Evolutionary conservation across 768 basidiomycete genomes (phyloP).

Genomic region (Cyclocybe cylindracea): DNA sequence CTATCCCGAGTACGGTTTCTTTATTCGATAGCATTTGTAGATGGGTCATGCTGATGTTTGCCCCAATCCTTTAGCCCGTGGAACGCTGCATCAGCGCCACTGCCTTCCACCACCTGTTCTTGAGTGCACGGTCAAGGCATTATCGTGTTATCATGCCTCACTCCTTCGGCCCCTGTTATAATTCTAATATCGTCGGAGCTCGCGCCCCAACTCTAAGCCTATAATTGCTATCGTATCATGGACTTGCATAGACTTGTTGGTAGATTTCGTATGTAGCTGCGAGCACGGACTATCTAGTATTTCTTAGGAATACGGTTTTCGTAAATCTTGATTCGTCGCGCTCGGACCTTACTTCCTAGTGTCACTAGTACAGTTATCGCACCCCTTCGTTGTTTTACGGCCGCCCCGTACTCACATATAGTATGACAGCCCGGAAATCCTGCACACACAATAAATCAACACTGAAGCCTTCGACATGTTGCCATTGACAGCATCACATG

Average conservation of each 20-base stretch:
- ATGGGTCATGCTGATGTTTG: constrained; percentile 2
- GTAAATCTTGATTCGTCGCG: neutral
- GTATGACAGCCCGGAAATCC: neutral
- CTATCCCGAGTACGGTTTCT: constrained; percentile 52
- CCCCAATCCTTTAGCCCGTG: constrained; percentile 44
- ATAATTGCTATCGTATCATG: neutral
- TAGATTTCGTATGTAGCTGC: neutral
- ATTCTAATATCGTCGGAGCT: neutral
- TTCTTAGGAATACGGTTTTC: neutral
- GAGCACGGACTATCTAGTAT: constrained; percentile 3
- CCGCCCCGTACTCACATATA: neutral
- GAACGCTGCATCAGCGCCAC: constrained; percentile 50
- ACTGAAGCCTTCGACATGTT: too few species aligned
- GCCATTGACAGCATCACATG: too few species aligned
- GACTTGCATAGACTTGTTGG: neutral
- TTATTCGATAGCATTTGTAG: neutral
- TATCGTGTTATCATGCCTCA: neutral
- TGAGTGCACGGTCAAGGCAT: constrained; percentile 11
- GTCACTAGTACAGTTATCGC: neutral
- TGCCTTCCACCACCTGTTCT: constrained; percentile 48
- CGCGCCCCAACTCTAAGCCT: neutral
- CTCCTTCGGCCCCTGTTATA: neutral
- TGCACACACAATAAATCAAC: neutral
- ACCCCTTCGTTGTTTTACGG: neutral
- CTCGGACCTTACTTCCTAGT: neutral